Evolutionary conservation across 2,329 filamentous ascomycete genomes (phyloP).

Genomic region (Fonsecaea monophora): DNA sequence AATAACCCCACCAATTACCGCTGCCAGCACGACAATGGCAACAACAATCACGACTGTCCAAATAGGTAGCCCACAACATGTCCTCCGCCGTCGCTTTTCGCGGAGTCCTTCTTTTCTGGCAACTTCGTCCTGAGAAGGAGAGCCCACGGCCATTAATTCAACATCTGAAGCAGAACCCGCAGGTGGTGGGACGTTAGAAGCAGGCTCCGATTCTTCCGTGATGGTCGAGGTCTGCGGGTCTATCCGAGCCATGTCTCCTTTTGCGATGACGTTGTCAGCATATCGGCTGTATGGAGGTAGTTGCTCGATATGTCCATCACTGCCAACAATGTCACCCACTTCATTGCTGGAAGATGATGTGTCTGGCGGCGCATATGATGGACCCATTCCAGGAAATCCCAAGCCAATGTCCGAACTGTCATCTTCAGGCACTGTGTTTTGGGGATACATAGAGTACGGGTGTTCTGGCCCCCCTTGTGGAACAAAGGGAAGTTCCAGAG

Average conservation of each 20-base stretch:
- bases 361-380: slow-evolving; percentile 71
- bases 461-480: slow-evolving; percentile 73
- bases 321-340: slow-evolving; percentile 82
- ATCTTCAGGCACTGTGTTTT: slow-evolving; percentile 71
- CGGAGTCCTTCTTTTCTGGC: slow-evolving; percentile 51
- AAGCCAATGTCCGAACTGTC: slow-evolving; percentile 60
- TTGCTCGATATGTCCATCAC: slow-evolving; percentile 87
- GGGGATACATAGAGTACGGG: slow-evolving; percentile 85
- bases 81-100: slow-evolving; percentile 50
- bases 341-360: slow-evolving; percentile 77
- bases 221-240: slow-evolving; percentile 19
- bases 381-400: slow-evolving; percentile 73
- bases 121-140: slow-evolving; percentile 38
- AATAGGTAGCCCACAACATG: slow-evolving; percentile 60
- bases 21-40: slow-evolving; percentile 56
- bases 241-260: slow-evolving; percentile 51
- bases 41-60: slow-evolving; percentile 58
- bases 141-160: slow-evolving; percentile 34
- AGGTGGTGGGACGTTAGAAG: slow-evolving; percentile 18
- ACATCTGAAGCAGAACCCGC: slow-evolving; percentile 34
- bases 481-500: slow-evolving; percentile 64
- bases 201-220: slow-evolving; percentile 22
- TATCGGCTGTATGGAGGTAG: slow-evolving; percentile 91
- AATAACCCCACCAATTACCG: slow-evolving; percentile 60
- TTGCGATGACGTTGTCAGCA: slow-evolving; percentile 73